Conservation (phyloP, 495 filamentous ascomycete genomes). For the Amphirosellinia nigrospora region DNA sequence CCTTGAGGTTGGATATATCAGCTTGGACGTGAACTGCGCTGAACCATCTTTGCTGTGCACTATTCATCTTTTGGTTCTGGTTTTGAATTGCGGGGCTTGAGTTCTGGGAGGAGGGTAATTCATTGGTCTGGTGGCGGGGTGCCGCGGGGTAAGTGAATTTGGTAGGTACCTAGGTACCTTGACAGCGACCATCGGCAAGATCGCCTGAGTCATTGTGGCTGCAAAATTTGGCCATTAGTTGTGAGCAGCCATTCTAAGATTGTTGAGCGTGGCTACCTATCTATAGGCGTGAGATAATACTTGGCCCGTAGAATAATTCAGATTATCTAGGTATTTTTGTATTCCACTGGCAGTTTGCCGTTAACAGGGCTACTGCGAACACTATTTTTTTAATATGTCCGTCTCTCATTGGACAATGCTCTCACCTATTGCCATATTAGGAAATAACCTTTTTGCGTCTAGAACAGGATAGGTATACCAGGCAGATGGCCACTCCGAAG, state of each 20-base stretch:
- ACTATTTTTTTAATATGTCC: not conserved
- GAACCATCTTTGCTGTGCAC: not conserved
- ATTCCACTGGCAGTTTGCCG: not conserved
- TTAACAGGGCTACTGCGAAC: not conserved
- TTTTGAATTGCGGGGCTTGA: not conserved
- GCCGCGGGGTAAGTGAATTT: constrained; percentile 1
- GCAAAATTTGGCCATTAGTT: not conserved
- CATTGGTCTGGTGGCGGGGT: not conserved
- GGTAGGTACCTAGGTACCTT: not conserved
- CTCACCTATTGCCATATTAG: not conserved
- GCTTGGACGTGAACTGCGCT: not conserved
- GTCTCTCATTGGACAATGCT: not conserved
- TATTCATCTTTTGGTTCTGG: not conserved
- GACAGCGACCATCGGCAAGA: not conserved
- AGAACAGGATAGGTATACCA: not conserved
- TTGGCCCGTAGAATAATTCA: too few relatives aligned
- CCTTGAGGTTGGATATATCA: not conserved
- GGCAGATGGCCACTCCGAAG: too few relatives aligned
- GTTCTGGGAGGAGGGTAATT: not conserved
- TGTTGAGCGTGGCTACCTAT: not conserved
- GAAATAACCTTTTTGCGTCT: not conserved
- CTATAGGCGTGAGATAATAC: not conserved
- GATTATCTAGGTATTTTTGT: not conserved
- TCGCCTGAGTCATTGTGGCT: not conserved
- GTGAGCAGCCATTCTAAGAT: not conserved